A percentile compares a stretch with the other conserved stretches of the same genome.
Evolutionary conservation across 768 basidiomycete genomes (phyloP).

Genomic region (Polyporus arcularius): DNA sequence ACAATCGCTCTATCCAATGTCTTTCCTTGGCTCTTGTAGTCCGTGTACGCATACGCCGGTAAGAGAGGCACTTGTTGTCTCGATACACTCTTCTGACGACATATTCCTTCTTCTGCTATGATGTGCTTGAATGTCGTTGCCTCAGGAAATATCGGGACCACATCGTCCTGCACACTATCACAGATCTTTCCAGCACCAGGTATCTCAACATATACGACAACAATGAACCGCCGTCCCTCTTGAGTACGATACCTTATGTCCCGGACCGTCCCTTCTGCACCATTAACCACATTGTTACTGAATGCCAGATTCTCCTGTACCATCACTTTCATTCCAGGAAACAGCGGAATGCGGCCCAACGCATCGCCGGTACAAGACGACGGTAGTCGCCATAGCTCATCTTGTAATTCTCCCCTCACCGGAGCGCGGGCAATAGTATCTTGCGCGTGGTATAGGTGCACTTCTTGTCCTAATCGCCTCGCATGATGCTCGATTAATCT

Average conservation of each 20-base stretch:
- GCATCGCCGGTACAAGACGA: not conserved
- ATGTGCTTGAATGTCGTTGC: not conserved
- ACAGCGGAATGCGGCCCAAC: conserved; percentile 13
- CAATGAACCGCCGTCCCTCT: not conserved
- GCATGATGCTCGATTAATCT: not conserved
- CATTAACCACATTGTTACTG: conserved; percentile 14
- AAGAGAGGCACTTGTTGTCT: conserved; percentile 23
- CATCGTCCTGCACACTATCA: not conserved
- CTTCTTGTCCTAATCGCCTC: not conserved
- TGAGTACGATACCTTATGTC: conserved; percentile 1
- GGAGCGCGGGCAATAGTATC: not conserved
- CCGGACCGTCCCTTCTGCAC: conserved; percentile 12
- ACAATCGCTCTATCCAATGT: conserved; percentile 27
- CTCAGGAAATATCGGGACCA: not conserved
- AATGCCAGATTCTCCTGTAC: conserved; percentile 21
- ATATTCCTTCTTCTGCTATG: not conserved
- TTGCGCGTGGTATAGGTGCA: not conserved
- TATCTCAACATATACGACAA: not conserved
- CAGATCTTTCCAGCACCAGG: not conserved
- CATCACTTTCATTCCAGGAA: conserved; percentile 27
- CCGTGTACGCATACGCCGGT: conserved; percentile 31
- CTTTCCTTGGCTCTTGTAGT: conserved; percentile 31
- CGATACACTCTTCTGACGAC: not conserved
- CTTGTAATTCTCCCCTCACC: not conserved
- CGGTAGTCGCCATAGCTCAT: not conserved